Evolutionary conservation across 2,329 filamentous ascomycete genomes (phyloP), one percentile per base, ranked within the genome.

Genomic region (Diaporthe citri): DNA sequence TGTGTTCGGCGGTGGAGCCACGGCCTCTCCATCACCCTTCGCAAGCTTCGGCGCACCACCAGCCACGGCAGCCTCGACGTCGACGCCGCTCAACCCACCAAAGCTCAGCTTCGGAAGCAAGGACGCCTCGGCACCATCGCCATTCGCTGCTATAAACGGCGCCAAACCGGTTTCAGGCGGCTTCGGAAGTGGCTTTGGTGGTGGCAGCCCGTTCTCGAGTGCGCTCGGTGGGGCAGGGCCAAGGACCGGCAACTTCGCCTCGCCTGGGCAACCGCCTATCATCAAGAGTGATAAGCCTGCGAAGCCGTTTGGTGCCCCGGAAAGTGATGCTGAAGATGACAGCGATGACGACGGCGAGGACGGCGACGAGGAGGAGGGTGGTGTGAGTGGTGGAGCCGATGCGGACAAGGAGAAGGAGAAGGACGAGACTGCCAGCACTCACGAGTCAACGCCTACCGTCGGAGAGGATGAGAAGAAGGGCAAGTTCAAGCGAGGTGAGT

Each of bases 241-340:
- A 4, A 89, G 88, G 76, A 83, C 95, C 13, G 88, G 89, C 2
- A 93, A 89, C 78, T 98, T 97, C 83, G 94, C 92, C 56, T 91
- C 92, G 60, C 88, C 91, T 31, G 90, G 88, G 69, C 84, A 85
- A 48, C 67, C 62, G 22, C 75, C 73, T 43, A 85, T 84, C 17
- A 83, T 89, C 52, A 88, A 87, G 80, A 90, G 86, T 74, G 87
- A 88, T 75, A 94, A 94, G 82, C 87, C 91, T 20, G 88, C 89
- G 4, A 94, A 91, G 83, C 90, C 94, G 0, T 97, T 98, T 81
- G 95, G 95, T 43, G 93, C 94, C 17, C 90, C 94, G 1, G 92
- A 92, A 52, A 93, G 90, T 75, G 91, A 92, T 66, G 88, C 86
- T 3, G 90, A 91, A 55, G 89, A 88, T 3, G 83, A 84, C 5